Evolutionary conservation across 75 land plant genomes (phyloP).

Genomic region (Selaginella tamariscina): DNA sequence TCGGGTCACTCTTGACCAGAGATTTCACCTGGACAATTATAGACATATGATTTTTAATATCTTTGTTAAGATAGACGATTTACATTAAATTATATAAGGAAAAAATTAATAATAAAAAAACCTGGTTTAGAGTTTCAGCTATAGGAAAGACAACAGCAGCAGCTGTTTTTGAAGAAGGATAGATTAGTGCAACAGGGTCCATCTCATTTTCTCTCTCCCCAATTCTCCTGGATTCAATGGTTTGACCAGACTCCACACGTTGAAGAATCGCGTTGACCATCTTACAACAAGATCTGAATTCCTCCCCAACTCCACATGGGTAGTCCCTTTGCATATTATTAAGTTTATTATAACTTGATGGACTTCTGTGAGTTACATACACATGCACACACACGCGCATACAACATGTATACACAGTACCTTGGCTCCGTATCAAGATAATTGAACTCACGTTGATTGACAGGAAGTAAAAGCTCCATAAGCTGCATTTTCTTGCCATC

Average conservation of each 20-base stretch:
- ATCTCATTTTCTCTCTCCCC: constrained; percentile 40
- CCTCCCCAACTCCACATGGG: constrained; percentile 42
- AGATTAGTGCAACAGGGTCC: constrained; percentile 40
- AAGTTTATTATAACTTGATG: no score
- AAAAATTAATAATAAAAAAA: constrained; percentile 4
- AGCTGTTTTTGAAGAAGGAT: constrained; percentile 34
- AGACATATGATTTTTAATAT: no score
- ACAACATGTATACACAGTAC: constrained; percentile 16
- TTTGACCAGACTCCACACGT: constrained; percentile 12
- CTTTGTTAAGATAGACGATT: no score
- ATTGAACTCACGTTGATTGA: constrained; percentile 45
- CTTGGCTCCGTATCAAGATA: constrained; percentile 46
- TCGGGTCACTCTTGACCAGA: constrained; percentile 26
- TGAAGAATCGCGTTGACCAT: constrained; percentile 25
- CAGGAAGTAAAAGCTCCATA: constrained; percentile 39
- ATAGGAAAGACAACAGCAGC: constrained; percentile 47
- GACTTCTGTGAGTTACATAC: no score
- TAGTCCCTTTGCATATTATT: no score
- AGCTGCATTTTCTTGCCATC: constrained; percentile 31
- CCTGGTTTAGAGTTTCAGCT: constrained; percentile 44
- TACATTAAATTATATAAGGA: no score
- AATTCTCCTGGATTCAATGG: constrained; percentile 25
- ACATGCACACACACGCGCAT: not conserved
- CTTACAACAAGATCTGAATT: constrained; percentile 33
- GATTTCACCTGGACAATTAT: constrained; percentile 34